phyloP scores from a whole-genome alignment of 257 asterid species.

The Datura wrightii region DNA sequence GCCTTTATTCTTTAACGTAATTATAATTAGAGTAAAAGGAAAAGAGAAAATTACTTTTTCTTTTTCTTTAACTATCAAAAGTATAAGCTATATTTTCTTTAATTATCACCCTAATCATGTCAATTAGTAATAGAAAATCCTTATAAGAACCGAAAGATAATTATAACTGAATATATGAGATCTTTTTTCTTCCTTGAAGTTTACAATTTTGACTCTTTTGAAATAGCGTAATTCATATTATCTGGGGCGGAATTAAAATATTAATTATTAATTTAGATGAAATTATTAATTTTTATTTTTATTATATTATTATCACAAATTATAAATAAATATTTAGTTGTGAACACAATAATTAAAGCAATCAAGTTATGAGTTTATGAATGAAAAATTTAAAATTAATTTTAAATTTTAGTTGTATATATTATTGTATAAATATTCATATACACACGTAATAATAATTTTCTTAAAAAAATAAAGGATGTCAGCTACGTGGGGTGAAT shows the following conservation, averaged over 20 bases:
- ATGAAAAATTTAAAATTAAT: neutral
- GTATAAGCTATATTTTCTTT: neutral
- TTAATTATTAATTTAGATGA: neutral
- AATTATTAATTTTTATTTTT: neutral
- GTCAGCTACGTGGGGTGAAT: neutral
- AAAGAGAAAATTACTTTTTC: neutral
- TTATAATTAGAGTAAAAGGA: neutral
- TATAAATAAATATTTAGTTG: neutral
- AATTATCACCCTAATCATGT: neutral
- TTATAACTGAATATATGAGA: neutral
- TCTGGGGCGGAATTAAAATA: neutral
- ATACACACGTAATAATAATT: neutral
- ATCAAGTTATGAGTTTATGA: neutral
- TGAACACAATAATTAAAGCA: neutral
- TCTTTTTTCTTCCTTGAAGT: neutral
- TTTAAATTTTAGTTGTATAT: neutral
- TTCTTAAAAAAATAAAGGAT: neutral
- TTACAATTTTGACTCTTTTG: neutral
- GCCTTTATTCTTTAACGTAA: neutral
- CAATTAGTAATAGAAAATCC: neutral
- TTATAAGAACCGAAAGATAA: neutral
- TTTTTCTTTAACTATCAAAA: slow-evolving; percentile 12
- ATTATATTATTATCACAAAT: neutral
- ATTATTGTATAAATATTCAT: neutral
- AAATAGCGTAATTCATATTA: neutral